Evolutionary conservation across 208 protist genomes (phyloP), one percentile per base, ranked within the genome.

Genomic region (Trypanosoma melophagium): DNA sequence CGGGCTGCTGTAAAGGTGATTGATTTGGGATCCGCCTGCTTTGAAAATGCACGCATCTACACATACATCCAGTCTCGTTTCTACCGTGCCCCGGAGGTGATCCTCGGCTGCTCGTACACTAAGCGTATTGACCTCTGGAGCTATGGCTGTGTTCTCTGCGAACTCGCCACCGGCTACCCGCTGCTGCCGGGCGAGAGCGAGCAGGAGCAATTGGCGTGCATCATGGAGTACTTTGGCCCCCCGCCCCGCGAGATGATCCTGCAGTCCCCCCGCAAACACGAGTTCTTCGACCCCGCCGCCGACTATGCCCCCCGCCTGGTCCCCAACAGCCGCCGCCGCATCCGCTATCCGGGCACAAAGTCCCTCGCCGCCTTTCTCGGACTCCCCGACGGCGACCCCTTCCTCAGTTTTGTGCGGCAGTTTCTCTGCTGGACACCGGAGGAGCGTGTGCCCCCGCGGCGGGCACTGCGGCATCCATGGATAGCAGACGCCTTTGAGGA

Each of bases 21-120:
- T 61, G 98, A 99, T 79, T 94, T 99, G 59, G 98, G 98, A 21
- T 97, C 93, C n/a, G 90, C 90, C 10, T 98, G 97, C 85, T 98
- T 95, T 77, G 94, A 97, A 47, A 73, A 93, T 44, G 73, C 95
- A 54, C 81, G 80, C 31, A 59, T 83, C 21, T 97, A 91, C 68
- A 96, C 95, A 38, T 99, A 99, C 69, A 90, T 95, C 21, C 89
- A 94, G 68, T 95, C 93, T 3, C 82, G 94, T 5, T 97, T 93
- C 44, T 97, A 98, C 67, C 89, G 94, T 42, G 93, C 96, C 8
- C 90, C 92, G 12, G 89, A 96, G 70, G 80, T 97, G 17, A 93
- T 98, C 35, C 55, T 98, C 25, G 86, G 92, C 9, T 73, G 66
- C 24, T 54, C 74, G 21, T 98, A 93, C 62, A 75, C 69, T n/a